Conservation (phyloP, 1,284 basidiomycete species). For the Peniophora sp. region DNA sequence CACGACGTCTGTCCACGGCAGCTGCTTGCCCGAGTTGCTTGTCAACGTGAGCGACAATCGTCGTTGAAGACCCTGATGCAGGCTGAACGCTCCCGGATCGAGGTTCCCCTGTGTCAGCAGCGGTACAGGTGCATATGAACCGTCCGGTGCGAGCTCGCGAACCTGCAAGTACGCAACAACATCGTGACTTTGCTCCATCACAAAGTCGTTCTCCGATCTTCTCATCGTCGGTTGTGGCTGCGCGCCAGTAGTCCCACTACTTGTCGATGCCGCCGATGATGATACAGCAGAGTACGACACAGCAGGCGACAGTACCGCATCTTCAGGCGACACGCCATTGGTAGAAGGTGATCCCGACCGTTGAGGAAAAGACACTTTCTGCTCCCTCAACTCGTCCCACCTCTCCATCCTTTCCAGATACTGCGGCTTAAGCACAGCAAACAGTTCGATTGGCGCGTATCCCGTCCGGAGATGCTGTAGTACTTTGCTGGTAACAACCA, state of each 20-base stretch:
- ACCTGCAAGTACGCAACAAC: slow-evolving; percentile 83
- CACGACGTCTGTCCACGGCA: slow-evolving; percentile 79
- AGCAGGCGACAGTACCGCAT: not conserved
- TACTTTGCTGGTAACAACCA: slow-evolving; percentile 70
- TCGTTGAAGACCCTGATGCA: slow-evolving; percentile 92
- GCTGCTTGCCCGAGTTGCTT: slow-evolving; percentile 84
- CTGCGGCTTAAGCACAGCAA: slow-evolving; percentile 70
- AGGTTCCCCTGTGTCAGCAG: slow-evolving; percentile 73
- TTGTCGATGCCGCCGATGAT: slow-evolving; percentile 4
- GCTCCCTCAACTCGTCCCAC: slow-evolving; percentile 85
- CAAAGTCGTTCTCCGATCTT: slow-evolving; percentile 86
- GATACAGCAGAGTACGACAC: slow-evolving; percentile 7
- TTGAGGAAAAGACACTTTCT: slow-evolving; percentile 28
- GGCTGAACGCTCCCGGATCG: slow-evolving; percentile 81
- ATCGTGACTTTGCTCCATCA: slow-evolving; percentile 86
- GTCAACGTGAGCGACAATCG: slow-evolving; percentile 71
- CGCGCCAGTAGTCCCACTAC: too few relatives aligned
- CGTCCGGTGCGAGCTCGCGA: slow-evolving; percentile 80
- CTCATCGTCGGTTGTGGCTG: slow-evolving; percentile 43
- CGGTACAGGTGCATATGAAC: slow-evolving; percentile 79
- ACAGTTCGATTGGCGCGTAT: slow-evolving; percentile 84
- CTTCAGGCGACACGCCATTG: slow-evolving; percentile 1
- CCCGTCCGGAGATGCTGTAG: slow-evolving; percentile 64
- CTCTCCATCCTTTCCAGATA: slow-evolving; percentile 85
- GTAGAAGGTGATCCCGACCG: slow-evolving; percentile 13